These are phyloP conservation scores for Xylaria sp. DNA, from an alignment of 2,329 filamentous ascomycete genomes.

Conservation along the genomic window DNA sequence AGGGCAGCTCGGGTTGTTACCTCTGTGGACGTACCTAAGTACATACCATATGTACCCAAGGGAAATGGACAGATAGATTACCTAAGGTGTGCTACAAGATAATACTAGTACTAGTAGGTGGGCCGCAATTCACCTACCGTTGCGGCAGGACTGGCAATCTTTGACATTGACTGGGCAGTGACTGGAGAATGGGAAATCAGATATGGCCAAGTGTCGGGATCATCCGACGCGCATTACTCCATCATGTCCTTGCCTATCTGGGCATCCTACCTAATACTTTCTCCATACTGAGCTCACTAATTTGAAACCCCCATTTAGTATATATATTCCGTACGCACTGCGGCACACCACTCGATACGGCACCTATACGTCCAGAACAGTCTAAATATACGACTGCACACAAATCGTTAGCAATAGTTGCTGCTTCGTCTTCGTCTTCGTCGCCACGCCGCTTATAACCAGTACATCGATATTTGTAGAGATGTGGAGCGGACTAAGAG, in stretches of 20 bases:
- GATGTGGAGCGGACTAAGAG: neutral
- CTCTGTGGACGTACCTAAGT: too few relatives aligned
- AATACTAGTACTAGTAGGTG: too few relatives aligned
- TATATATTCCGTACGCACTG: neutral
- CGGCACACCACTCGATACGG: neutral
- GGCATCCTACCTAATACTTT: neutral
- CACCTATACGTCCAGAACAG: neutral
- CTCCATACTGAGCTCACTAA: conserved; percentile 6
- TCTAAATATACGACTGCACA: conserved; percentile 19
- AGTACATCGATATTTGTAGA: neutral
- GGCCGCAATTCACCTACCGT: too few relatives aligned
- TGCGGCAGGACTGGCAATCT: too few relatives aligned
- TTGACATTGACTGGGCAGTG: neutral
- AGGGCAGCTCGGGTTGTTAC: too few relatives aligned
- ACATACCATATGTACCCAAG: too few relatives aligned
- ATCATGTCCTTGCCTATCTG: neutral
- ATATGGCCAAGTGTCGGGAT: neutral
- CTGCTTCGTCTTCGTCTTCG: neutral
- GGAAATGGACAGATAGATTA: too few relatives aligned
- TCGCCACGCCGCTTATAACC: conserved; percentile 2
- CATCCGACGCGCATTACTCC: conserved; percentile 2
- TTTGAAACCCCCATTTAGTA: conserved; percentile 16
- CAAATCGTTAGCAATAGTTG: neutral
- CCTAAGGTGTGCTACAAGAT: too few relatives aligned
- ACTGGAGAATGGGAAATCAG: neutral